phyloP scores from a whole-genome alignment of 2,329 filamentous ascomycete genomes.

The Anisogramma anomala region DNA sequence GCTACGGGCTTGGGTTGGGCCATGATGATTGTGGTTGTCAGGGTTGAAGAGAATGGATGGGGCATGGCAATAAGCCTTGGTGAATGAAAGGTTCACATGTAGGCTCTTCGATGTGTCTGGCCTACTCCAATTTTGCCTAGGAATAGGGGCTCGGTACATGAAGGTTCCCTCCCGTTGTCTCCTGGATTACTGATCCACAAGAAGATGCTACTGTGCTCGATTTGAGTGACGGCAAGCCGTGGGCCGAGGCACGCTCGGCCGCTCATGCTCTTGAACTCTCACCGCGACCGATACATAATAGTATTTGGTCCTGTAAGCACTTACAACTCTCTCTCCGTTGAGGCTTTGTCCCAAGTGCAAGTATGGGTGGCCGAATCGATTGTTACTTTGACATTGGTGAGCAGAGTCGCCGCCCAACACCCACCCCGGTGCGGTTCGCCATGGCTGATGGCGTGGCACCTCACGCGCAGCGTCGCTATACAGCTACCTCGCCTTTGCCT shows the following conservation, averaged over 20 bases:
- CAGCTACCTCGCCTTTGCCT: conserved; percentile 44
- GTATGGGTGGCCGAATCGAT: conserved; percentile 52
- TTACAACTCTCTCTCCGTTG: too few relatives aligned
- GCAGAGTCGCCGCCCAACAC: conserved; percentile 16
- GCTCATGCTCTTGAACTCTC: not conserved
- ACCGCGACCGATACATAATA: not conserved
- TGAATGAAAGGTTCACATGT: not conserved
- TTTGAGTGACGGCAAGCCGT: not conserved
- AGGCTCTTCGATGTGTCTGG: not conserved
- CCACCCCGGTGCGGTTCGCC: not conserved
- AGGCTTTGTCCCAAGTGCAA: conserved; percentile 8
- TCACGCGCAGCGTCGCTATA: conserved; percentile 48
- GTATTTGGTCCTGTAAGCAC: too few relatives aligned
- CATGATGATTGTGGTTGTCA: conserved; percentile 15
- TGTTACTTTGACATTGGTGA: conserved; percentile 56
- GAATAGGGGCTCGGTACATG: too few relatives aligned
- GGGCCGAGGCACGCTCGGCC: too few relatives aligned
- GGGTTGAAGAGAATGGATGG: conserved; percentile 4
- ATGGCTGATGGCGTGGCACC: not conserved
- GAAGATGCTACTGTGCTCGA: not conserved
- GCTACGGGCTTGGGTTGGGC: conserved; percentile 42
- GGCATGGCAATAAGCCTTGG: not conserved
- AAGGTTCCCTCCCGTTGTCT: not conserved
- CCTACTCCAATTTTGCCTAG: too few relatives aligned
- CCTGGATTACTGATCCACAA: not conserved